phyloP scores from a whole-genome alignment of 441 rosid species.

The Isatis lusitanica region DNA sequence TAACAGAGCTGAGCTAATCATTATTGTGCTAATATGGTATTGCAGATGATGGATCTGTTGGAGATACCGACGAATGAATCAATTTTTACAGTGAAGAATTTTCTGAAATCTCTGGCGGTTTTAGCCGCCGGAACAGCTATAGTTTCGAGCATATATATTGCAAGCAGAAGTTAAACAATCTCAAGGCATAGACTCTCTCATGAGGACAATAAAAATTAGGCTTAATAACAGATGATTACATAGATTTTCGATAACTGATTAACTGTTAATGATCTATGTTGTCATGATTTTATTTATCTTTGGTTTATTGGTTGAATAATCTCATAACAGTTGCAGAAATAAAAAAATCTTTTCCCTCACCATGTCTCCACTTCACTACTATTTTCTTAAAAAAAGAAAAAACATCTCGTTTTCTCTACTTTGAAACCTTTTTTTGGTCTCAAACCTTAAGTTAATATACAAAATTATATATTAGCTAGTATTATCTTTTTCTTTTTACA shows the following conservation, averaged over 20 bases:
- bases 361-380: background rate
- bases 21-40: constrained; percentile 9
- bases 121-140: constrained; percentile 68
- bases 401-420: background rate
- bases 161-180: constrained; percentile 38
- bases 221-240: constrained; percentile 17
- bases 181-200: constrained; percentile 18
- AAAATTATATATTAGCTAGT: background rate
- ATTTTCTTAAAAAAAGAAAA: too few relatives aligned
- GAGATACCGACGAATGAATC: constrained; percentile 57
- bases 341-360: background rate
- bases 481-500: background rate
- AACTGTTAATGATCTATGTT: background rate
- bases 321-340: background rate
- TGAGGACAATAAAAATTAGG: constrained; percentile 2
- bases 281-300: background rate
- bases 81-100: constrained; percentile 41
- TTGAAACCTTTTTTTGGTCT: background rate
- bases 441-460: background rate
- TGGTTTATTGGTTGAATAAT: background rate
- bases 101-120: constrained; percentile 55
- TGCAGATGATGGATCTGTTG: constrained; percentile 63
- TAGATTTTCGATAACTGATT: background rate
- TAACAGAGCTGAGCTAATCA: background rate
- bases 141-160: constrained; percentile 57